Conservation (phyloP, 2,329 filamentous ascomycete species). For the Pezicula rhizophila region DNA sequence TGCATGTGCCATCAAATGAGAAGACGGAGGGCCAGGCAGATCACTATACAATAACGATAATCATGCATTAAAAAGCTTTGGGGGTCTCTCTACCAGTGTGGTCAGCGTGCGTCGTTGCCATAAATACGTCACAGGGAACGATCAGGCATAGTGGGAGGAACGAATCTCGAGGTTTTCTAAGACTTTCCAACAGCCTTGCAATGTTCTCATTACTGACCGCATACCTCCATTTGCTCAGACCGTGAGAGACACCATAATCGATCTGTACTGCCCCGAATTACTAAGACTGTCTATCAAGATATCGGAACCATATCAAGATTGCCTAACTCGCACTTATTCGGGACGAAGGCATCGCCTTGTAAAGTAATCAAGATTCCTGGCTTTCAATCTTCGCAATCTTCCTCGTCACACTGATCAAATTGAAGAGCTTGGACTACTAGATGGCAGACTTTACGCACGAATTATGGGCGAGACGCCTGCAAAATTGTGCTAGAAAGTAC, state of each 20-base stretch:
- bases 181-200: not conserved
- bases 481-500: conserved; percentile 41
- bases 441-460: conserved; percentile 30
- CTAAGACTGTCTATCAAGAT: not conserved
- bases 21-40: not conserved
- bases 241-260: not conserved
- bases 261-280: not conserved
- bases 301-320: not conserved
- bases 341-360: not conserved
- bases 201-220: not conserved
- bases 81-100: no score
- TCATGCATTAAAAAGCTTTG: not conserved
- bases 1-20: not conserved
- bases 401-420: conserved; percentile 43
- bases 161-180: not conserved
- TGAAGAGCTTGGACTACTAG: conserved; percentile 35
- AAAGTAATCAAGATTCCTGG: conserved; percentile 11
- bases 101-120: not conserved
- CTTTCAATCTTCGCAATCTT: conserved; percentile 41
- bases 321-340: not conserved
- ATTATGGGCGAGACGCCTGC: conserved; percentile 45
- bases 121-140: not conserved
- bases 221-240: not conserved
- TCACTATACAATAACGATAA: not conserved
- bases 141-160: not conserved